phyloP scores from a whole-genome alignment of 805 yeast species.

The Candida chauliodis region DNA sequence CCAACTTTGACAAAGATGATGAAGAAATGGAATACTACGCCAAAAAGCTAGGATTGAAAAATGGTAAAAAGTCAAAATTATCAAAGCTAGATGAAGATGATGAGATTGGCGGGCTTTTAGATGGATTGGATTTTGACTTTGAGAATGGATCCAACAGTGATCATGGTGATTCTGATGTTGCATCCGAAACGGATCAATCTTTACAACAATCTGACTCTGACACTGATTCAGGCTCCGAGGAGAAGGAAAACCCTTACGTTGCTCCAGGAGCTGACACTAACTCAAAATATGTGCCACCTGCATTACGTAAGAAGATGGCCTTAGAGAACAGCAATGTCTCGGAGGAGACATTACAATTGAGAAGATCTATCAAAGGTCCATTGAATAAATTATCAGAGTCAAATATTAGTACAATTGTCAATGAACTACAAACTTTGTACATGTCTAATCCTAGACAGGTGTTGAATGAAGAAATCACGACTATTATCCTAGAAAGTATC shows the following conservation, averaged over 20 bases:
- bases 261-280: slow-evolving; percentile 43
- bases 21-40: slow-evolving; percentile 82
- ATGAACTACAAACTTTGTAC: slow-evolving; percentile 64
- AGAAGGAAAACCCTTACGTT: slow-evolving; percentile 70
- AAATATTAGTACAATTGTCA: slow-evolving; percentile 66
- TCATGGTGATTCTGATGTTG: slow-evolving; percentile 19
- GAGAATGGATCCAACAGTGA: slow-evolving; percentile 17
- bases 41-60: slow-evolving; percentile 66
- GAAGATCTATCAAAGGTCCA: slow-evolving; percentile 72
- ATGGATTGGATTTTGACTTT: slow-evolving; percentile 7
- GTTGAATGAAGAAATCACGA: slow-evolving; percentile 70
- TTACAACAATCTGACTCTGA: slow-evolving; percentile 13
- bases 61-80: slow-evolving; percentile 46
- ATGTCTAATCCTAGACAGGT: slow-evolving; percentile 67
- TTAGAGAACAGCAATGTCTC: slow-evolving; percentile 35
- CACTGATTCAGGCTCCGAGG: slow-evolving; percentile 13
- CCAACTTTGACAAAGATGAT: slow-evolving; percentile 54
- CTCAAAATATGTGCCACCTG: slow-evolving; percentile 79
- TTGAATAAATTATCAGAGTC: slow-evolving; percentile 88
- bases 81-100: slow-evolving; percentile 28
- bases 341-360: slow-evolving; percentile 44
- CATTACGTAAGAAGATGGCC: slow-evolving; percentile 57
- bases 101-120: slow-evolving; percentile 6
- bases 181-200: slow-evolving; percentile 17
- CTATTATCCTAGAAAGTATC: slow-evolving; percentile 62